Percentiles rank a stretch among this genome's conserved stretches.
These are phyloP conservation scores for Candida succiphila DNA, from an alignment of 805 yeast genomes.

Conservation along the genomic window DNA sequence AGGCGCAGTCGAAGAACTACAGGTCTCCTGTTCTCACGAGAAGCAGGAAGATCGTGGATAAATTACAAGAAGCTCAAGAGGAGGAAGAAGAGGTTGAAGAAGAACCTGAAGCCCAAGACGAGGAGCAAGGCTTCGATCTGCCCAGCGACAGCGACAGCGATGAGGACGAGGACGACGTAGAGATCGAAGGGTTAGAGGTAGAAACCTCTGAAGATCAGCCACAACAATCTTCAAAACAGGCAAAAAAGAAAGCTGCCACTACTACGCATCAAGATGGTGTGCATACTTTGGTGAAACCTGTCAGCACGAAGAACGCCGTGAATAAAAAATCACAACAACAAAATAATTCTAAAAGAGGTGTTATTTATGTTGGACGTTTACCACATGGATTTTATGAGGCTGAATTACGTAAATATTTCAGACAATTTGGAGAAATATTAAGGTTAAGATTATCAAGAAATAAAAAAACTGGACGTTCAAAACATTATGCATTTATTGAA, in stretches of 20 bases:
- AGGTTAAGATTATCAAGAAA: slow-evolving; percentile 79
- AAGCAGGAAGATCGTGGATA: slow-evolving; percentile 6
- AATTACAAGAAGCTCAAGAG: background rate
- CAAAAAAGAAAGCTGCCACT: slow-evolving; percentile 12
- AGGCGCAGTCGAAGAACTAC: background rate
- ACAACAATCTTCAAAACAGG: slow-evolving; percentile 17
- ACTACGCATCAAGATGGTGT: background rate
- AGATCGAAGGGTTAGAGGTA: slow-evolving; percentile 20
- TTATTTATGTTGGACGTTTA: slow-evolving; percentile 81
- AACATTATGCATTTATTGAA: slow-evolving; percentile 88
- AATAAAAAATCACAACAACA: background rate
- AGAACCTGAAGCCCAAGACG: slow-evolving; percentile 12
- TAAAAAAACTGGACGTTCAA: slow-evolving; percentile 82
- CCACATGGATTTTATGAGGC: slow-evolving; percentile 89
- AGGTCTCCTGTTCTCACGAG: slow-evolving; percentile 3
- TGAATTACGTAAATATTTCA: slow-evolving; percentile 70
- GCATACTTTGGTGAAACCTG: slow-evolving; percentile 16
- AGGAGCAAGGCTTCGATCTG: slow-evolving; percentile 13
- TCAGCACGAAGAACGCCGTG: background rate
- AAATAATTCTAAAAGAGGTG: slow-evolving; percentile 38
- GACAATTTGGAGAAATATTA: slow-evolving; percentile 81
- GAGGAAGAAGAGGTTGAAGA: background rate
- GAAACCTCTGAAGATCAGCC: slow-evolving; percentile 8
- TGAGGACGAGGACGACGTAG: slow-evolving; percentile 7
- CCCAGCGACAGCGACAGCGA: slow-evolving; percentile 13